Conservation (phyloP, 2,329 filamentous ascomycete genomes). For the Fusarium austroafricanum region DNA sequence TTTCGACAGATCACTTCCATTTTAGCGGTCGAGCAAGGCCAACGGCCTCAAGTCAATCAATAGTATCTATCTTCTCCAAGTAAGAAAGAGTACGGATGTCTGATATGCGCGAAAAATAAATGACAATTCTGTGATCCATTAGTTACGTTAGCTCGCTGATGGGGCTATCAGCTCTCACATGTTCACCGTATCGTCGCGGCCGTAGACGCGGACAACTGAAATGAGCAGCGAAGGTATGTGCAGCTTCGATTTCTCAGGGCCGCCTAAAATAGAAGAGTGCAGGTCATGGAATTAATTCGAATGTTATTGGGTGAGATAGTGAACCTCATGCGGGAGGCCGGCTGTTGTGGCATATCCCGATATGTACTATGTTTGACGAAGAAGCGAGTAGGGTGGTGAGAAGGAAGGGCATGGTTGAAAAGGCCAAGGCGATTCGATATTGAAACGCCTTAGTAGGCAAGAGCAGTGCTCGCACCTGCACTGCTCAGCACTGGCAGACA, state of each 20-base stretch:
- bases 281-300: neutral
- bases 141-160: neutral
- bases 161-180: neutral
- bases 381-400: neutral
- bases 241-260: neutral
- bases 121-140: neutral
- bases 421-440: too few species aligned
- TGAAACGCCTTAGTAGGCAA: neutral
- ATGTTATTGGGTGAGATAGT: conserved; percentile 2
- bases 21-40: neutral
- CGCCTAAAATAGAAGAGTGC: neutral
- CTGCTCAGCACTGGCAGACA: neutral
- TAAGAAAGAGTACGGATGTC: rapidly evolving
- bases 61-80: too few species aligned
- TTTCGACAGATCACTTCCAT: conserved; percentile 62
- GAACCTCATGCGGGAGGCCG: conserved; percentile 34
- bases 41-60: neutral
- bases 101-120: neutral
- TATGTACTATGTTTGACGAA: neutral
- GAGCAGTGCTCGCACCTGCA: neutral
- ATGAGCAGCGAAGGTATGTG: neutral
- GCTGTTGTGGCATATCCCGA: neutral
- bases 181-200: neutral
- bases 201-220: neutral
- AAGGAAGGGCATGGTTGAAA: neutral